Conservation (phyloP, 495 filamentous ascomycete genomes). For the Corynascus novoguineensis region DNA sequence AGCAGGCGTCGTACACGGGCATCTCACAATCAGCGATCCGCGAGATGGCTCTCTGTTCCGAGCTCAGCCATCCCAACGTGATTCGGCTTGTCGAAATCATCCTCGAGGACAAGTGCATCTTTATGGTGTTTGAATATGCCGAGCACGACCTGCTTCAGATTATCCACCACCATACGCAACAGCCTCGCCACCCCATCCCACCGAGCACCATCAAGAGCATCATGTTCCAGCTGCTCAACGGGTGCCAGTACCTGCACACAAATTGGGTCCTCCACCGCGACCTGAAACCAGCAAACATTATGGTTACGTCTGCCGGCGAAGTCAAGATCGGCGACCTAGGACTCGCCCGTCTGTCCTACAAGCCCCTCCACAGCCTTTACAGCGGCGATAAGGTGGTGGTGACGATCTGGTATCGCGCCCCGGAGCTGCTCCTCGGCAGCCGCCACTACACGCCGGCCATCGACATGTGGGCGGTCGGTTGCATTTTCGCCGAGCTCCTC, state of each 20-base stretch:
- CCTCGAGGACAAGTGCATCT: slow-evolving; percentile 97
- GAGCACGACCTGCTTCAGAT: slow-evolving; percentile 97
- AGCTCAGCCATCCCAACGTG: slow-evolving; percentile 82
- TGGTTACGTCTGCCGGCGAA: slow-evolving; percentile 84
- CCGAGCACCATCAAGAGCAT: slow-evolving; percentile 84
- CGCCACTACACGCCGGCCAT: slow-evolving; percentile 94
- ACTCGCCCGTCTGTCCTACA: slow-evolving; percentile 86
- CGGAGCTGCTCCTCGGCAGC: slow-evolving; percentile 84
- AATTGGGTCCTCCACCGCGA: slow-evolving; percentile 98
- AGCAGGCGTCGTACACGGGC: slow-evolving; percentile 88
- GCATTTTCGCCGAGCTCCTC: slow-evolving; percentile 93
- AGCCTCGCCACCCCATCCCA: slow-evolving; percentile 78
- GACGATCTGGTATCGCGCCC: slow-evolving; percentile 98
- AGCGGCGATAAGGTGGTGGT: slow-evolving; percentile 97
- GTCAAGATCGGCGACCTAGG: slow-evolving; percentile 94
- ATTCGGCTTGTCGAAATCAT: slow-evolving; percentile 94
- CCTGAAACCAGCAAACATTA: slow-evolving; percentile 96
- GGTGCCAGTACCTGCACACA: slow-evolving; percentile 86
- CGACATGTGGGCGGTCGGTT: slow-evolving; percentile 95
- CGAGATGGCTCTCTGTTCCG: slow-evolving; percentile 98
- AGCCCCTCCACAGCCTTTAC: slow-evolving; percentile 85
- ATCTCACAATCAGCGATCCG: slow-evolving; percentile 96
- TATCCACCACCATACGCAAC: slow-evolving; percentile 94
- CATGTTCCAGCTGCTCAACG: slow-evolving; percentile 90
- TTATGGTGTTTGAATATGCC: slow-evolving; percentile 99